Conservation (phyloP, 2,329 filamentous ascomycete genomes). For the Penicillium sp. region DNA sequence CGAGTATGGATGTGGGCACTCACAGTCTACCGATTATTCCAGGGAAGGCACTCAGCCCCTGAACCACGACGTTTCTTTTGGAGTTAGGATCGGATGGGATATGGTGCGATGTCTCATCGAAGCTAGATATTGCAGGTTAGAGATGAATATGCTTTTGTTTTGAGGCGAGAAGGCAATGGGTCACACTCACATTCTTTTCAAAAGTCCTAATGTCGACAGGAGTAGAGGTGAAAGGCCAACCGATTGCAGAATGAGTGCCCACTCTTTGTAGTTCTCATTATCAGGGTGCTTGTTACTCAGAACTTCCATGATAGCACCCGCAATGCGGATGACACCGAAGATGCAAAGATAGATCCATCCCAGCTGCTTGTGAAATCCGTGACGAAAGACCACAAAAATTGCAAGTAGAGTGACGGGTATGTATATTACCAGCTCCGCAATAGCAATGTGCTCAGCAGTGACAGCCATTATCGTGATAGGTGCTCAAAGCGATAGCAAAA, state of each 20-base stretch:
- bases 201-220: conserved; percentile 2
- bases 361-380: conserved; percentile 10
- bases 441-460: conserved; percentile 3
- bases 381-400: conserved; percentile 3
- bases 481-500: background rate
- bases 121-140: background rate
- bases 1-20: background rate
- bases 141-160: background rate
- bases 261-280: conserved; percentile 4
- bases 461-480: background rate
- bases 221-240: conserved; percentile 6
- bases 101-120: conserved; percentile 1
- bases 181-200: conserved; percentile 5
- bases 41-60: background rate
- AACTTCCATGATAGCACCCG: conserved; percentile 5
- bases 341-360: conserved; percentile 6
- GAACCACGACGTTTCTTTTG: background rate
- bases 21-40: conserved; percentile 1
- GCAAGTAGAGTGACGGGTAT: conserved; percentile 3
- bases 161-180: too few species aligned
- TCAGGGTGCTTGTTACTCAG: background rate
- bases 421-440: conserved; percentile 7
- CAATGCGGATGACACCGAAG: conserved; percentile 5
- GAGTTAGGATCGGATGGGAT: conserved; percentile 3
- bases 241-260: conserved; percentile 3